Evolutionary conservation across 1,284 basidiomycete species (phyloP).

Genomic region (Ustilago nuda): DNA sequence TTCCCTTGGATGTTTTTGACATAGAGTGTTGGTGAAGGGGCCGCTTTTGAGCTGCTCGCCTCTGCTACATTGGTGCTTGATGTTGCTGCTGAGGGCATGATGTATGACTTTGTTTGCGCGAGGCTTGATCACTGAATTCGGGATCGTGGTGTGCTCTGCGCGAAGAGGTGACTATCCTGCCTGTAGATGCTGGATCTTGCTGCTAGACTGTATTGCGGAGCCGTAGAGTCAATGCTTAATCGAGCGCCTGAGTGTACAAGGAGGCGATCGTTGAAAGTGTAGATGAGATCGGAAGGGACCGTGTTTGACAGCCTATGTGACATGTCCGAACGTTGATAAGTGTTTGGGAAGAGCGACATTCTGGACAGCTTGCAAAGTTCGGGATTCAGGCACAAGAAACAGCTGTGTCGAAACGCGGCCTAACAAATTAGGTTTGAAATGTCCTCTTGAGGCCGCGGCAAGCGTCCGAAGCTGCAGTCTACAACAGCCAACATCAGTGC

Average conservation of each 20-base stretch:
- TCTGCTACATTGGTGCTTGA: not conserved
- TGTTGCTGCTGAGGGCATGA: not conserved
- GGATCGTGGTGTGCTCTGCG: not conserved
- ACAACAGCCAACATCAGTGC: too few relatives aligned
- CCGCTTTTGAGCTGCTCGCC: constrained; percentile 6
- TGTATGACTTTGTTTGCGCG: not conserved
- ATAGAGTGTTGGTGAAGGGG: constrained; percentile 88
- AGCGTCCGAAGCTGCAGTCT: too few relatives aligned
- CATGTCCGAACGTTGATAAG: not conserved
- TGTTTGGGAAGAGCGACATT: constrained; percentile 1
- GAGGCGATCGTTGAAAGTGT: not conserved
- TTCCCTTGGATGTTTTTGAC: constrained; percentile 94
- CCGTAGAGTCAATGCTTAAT: too few relatives aligned
- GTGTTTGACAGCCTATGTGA: not conserved
- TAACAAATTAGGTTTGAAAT: too few relatives aligned
- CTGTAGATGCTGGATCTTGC: too few relatives aligned
- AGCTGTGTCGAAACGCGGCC: too few relatives aligned
- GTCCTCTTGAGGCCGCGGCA: too few relatives aligned
- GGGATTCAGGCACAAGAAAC: not conserved
- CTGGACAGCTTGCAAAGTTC: constrained; percentile 4
- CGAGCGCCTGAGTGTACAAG: too few relatives aligned
- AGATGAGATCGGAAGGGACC: not conserved
- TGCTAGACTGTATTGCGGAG: too few relatives aligned
- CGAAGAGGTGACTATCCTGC: not conserved
- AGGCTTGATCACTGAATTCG: not conserved